phyloP scores from a whole-genome alignment of 345 rosid species.

The Lumnitzera littorea region DNA sequence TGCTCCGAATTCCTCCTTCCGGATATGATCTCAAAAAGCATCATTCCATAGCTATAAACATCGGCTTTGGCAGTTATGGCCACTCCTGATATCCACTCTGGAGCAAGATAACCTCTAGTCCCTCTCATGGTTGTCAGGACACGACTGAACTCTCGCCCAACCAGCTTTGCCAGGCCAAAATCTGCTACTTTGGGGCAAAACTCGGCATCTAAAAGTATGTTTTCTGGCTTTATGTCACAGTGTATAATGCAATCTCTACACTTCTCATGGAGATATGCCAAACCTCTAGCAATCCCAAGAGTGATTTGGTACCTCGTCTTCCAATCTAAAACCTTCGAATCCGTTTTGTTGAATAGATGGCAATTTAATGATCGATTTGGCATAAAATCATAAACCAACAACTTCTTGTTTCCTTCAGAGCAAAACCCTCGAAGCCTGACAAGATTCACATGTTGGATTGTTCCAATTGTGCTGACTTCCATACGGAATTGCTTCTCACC shows the following conservation, averaged over 20 bases:
- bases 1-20: conserved; percentile 70
- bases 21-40: conserved; percentile 70
- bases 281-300: conserved; percentile 73
- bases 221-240: conserved; percentile 84
- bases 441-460: conserved; percentile 73
- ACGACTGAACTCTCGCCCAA: conserved; percentile 77
- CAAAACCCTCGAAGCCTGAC: conserved; percentile 86
- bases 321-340: conserved; percentile 44
- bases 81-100: conserved; percentile 86
- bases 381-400: conserved; percentile 78
- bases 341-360: conserved; percentile 35
- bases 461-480: conserved; percentile 69
- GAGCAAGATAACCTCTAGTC: conserved; percentile 86
- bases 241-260: conserved; percentile 87
- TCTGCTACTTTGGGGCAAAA: conserved; percentile 78
- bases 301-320: conserved; percentile 53
- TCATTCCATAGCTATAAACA: conserved; percentile 89
- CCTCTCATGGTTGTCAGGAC: conserved; percentile 82
- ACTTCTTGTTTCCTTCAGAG: conserved; percentile 50
- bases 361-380: conserved; percentile 60
- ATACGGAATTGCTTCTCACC: conserved; percentile 88
- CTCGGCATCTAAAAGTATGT: conserved; percentile 63
- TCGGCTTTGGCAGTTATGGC: conserved; percentile 78
- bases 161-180: conserved; percentile 78
- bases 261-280: conserved; percentile 70